phyloP scores from a whole-genome alignment of 768 basidiomycete genomes.

The Leucosporidium yakuticum region DNA sequence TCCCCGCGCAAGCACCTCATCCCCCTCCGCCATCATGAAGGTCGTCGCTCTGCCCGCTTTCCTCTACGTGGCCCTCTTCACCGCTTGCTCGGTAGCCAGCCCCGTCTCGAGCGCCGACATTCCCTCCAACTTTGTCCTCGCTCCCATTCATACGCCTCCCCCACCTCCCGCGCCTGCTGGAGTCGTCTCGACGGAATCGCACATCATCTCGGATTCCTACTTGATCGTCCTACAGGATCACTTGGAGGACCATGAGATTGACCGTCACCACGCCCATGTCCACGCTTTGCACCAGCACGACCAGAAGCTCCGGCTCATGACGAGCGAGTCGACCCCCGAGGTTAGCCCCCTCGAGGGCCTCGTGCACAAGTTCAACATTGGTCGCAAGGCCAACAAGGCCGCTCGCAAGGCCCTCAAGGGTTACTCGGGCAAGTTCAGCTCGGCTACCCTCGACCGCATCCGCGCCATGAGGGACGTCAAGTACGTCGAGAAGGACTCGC shows the following conservation, averaged over 20 bases:
- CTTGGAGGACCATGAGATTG: constrained; percentile 47
- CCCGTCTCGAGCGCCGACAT: constrained; percentile 12
- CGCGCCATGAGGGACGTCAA: constrained; percentile 80
- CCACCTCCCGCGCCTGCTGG: constrained; percentile 9
- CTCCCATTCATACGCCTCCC: constrained; percentile 38
- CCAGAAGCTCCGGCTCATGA: constrained; percentile 41
- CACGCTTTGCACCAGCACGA: constrained; percentile 67
- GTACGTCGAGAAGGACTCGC: constrained; percentile 87
- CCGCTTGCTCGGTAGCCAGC: constrained; percentile 34
- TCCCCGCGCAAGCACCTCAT: too few relatives aligned
- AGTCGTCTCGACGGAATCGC: constrained; percentile 6
- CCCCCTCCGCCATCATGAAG: too few relatives aligned
- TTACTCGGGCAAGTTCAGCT: constrained; percentile 38
- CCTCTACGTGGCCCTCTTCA: constrained; percentile 12
- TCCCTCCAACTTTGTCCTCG: constrained; percentile 24
- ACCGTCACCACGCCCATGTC: constrained; percentile 64
- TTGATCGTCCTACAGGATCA: constrained; percentile 81
- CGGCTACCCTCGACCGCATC: constrained; percentile 64
- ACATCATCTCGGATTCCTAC: constrained; percentile 76
- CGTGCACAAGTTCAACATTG: constrained; percentile 37
- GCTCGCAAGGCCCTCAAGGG: constrained; percentile 29
- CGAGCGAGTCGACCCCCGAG: constrained; percentile 1
- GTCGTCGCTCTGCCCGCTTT: constrained; percentile 12
- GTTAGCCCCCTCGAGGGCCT: constrained; percentile 45
- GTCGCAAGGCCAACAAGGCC: constrained; percentile 20